phyloP scores from a whole-genome alignment of 2,329 filamentous ascomycete species.

The Alternaria viburni region DNA sequence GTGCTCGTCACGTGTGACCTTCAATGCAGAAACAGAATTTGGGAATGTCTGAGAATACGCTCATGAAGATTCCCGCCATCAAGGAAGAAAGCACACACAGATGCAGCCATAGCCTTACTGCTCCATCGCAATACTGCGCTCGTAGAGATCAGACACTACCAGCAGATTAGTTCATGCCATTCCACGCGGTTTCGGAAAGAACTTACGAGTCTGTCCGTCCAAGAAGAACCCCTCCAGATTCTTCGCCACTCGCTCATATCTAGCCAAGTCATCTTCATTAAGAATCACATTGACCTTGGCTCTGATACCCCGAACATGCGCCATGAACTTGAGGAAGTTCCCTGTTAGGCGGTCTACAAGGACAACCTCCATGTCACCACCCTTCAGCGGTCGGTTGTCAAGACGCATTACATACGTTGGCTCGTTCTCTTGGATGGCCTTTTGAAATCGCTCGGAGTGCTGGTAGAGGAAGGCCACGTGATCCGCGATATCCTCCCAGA shows the following conservation, averaged over 20 bases:
- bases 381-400: constrained; percentile 9
- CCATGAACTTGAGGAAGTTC: constrained; percentile 28
- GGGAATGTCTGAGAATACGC: background rate
- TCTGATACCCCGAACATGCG: constrained; percentile 15
- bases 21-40: background rate
- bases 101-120: background rate
- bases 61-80: background rate
- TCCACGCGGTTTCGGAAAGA: background rate
- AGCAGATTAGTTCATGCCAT: background rate
- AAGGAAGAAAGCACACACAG: background rate
- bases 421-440: constrained; percentile 12
- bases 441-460: constrained; percentile 19
- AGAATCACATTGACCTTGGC: constrained; percentile 20
- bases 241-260: constrained; percentile 10
- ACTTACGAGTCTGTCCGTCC: constrained; percentile 18
- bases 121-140: constrained; percentile 9
- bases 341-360: constrained; percentile 22
- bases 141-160: constrained; percentile 18
- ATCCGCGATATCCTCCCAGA: constrained; percentile 23
- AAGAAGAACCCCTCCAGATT: constrained; percentile 23
- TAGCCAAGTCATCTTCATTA: constrained; percentile 1
- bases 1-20: background rate
- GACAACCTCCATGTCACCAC: constrained; percentile 18
- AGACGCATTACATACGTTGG: constrained; percentile 28
- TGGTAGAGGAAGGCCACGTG: constrained; percentile 18